phyloP scores from a whole-genome alignment of 2,329 filamentous ascomycete species.

The Ciborinia camelliae region DNA sequence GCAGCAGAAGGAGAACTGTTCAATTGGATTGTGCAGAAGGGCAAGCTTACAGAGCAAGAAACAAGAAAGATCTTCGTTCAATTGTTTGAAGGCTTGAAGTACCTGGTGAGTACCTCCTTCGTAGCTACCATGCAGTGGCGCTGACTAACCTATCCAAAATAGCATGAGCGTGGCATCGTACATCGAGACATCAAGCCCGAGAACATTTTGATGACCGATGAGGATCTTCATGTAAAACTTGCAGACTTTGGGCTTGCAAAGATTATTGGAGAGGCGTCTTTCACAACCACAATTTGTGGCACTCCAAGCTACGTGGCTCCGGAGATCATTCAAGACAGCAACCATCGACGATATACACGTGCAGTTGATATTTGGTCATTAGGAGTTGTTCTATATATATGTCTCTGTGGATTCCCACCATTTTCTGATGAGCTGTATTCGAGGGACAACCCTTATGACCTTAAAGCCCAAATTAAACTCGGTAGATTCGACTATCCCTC shows the following conservation, averaged over 20 bases:
- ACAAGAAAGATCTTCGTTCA: conserved; percentile 85
- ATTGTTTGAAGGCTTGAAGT: conserved; percentile 90
- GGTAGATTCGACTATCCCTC: conserved; percentile 92
- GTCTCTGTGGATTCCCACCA: conserved; percentile 91
- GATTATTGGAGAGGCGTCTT: conserved; percentile 97
- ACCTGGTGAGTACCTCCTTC: conserved; percentile 62
- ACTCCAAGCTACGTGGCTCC: conserved; percentile 98
- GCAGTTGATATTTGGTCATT: conserved; percentile 96
- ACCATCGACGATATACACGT: conserved; percentile 84
- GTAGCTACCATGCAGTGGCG: background rate
- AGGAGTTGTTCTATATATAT: conserved; percentile 97
- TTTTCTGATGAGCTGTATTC: conserved; percentile 92
- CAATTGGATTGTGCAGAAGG: conserved; percentile 88
- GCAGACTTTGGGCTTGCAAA: conserved; percentile 97
- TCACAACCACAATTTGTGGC: conserved; percentile 92
- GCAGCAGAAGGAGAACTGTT: conserved; percentile 93
- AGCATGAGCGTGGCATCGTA: conserved; percentile 97
- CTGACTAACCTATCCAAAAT: conserved; percentile 34
- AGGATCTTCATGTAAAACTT: conserved; percentile 80
- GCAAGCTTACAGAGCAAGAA: conserved; percentile 81
- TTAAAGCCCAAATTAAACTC: conserved; percentile 85
- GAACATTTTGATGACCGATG: conserved; percentile 77
- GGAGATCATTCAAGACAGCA: conserved; percentile 82
- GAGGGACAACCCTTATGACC: conserved; percentile 75
- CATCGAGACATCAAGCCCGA: conserved; percentile 75